Evolutionary conservation across 306 rosid species (phyloP).

Genomic region (Casuarina equisetifolia): DNA sequence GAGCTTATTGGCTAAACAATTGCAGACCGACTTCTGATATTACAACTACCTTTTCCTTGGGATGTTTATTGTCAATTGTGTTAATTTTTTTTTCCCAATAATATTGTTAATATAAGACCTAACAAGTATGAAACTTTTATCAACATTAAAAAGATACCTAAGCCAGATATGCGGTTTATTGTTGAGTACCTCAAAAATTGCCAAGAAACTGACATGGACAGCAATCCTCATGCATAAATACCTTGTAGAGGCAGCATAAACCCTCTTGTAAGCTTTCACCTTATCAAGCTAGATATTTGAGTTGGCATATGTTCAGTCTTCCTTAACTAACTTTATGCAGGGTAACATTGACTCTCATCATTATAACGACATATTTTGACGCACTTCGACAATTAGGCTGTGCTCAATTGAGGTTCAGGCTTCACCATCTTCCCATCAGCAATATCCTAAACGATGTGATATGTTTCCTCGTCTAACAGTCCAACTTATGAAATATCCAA

Average conservation of each 20-base stretch:
- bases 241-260: not conserved
- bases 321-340: not conserved
- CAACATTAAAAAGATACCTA: not conserved
- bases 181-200: not conserved
- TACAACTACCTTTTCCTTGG: not conserved
- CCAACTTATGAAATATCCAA: not conserved
- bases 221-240: not conserved
- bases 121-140: not conserved
- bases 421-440: not conserved
- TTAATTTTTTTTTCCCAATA: not conserved
- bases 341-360: not conserved
- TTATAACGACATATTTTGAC: not conserved
- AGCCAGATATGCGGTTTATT: not conserved
- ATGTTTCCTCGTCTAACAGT: not conserved
- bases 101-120: not conserved
- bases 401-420: not conserved
- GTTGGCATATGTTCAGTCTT: not conserved
- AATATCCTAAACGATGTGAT: not conserved
- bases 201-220: not conserved
- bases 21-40: not conserved
- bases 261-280: not conserved
- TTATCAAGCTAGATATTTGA: not conserved
- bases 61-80: not conserved
- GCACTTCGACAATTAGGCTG: not conserved
- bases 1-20: not conserved